A percentile compares a stretch with the other conserved stretches of the same genome.
These are phyloP conservation scores for Lactarius tabidus DNA, from an alignment of 768 basidiomycete species.

Conservation along the genomic window DNA sequence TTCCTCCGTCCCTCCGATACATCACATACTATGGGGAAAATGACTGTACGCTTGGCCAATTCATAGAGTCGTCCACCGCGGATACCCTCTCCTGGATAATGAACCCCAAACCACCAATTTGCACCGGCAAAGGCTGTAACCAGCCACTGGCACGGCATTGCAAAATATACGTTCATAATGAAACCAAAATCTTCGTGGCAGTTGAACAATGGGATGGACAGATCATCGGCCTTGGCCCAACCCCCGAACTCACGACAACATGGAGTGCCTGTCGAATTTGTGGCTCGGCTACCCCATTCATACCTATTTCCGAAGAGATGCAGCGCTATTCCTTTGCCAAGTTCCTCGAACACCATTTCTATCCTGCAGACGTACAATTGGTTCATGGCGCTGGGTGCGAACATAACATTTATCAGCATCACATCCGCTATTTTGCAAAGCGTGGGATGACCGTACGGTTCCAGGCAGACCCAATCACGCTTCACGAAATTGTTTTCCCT, in stretches of 20 bases:
- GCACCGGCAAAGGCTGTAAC: constrained; percentile 80
- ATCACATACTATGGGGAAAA: constrained; percentile 91
- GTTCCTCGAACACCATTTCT: constrained; percentile 94
- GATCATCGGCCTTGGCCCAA: constrained; percentile 56
- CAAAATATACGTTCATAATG: constrained; percentile 88
- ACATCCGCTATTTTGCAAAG: constrained; percentile 85
- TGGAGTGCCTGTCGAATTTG: constrained; percentile 86
- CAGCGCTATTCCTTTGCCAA: constrained; percentile 93
- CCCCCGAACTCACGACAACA: constrained; percentile 79
- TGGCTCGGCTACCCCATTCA: constrained; percentile 78
- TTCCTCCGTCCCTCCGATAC: constrained; percentile 66
- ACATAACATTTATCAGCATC: constrained; percentile 92
- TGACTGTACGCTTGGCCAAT: constrained; percentile 89
- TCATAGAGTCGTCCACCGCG: constrained; percentile 74
- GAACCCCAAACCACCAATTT: constrained; percentile 66
- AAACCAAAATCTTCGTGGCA: constrained; percentile 74
- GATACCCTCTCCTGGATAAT: constrained; percentile 65
- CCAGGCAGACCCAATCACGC: constrained; percentile 73
- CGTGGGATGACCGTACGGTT: constrained; percentile 86
- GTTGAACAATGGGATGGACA: constrained; percentile 87
- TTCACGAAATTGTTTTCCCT: constrained; percentile 88
- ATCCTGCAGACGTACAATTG: constrained; percentile 80
- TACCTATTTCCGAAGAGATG: constrained; percentile 87
- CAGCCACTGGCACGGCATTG: constrained; percentile 80
- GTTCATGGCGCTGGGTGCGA: constrained; percentile 87